phyloP scores from a whole-genome alignment of 2,329 filamentous ascomycete genomes.

The Epichloe gansuensis region DNA sequence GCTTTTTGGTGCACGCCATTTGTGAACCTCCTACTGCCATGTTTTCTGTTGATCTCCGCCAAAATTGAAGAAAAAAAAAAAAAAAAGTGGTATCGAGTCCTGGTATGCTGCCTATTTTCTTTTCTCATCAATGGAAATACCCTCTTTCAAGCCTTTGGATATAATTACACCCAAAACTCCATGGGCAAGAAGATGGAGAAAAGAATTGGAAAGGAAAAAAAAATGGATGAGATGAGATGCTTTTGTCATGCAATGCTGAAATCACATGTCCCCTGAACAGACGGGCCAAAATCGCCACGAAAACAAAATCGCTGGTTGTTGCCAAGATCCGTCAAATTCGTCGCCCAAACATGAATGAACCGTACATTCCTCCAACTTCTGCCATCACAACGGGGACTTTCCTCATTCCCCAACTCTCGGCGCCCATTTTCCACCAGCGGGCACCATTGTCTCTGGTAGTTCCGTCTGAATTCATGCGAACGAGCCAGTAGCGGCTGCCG shows the following conservation, averaged over 20 bases:
- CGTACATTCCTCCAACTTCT: slow-evolving; percentile 91
- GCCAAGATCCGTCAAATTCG: slow-evolving; percentile 31
- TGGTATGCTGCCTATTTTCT: neutral
- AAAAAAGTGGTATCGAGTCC: slow-evolving; percentile 3
- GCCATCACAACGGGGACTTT: slow-evolving; percentile 86
- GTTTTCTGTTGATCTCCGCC: neutral
- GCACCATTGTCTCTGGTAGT: slow-evolving; percentile 31
- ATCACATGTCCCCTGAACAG: neutral
- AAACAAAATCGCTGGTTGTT: neutral
- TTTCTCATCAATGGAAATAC: neutral
- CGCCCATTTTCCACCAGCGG: slow-evolving; percentile 73
- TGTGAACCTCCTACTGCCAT: neutral
- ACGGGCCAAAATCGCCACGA: neutral
- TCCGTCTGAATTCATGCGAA: slow-evolving; percentile 35
- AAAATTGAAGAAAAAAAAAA: neutral
- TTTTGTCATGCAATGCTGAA: slow-evolving; percentile 4
- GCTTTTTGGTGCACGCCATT: neutral
- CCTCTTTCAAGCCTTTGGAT: neutral
- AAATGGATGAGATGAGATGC: slow-evolving; percentile 12
- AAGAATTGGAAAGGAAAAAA: neutral
- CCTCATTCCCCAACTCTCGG: slow-evolving; percentile 73
- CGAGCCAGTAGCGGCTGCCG: slow-evolving; percentile 53
- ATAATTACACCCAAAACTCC: slow-evolving; percentile 7
- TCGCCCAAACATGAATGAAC: slow-evolving; percentile 53
- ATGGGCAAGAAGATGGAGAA: slow-evolving; percentile 1